Evolutionary conservation across 495 filamentous ascomycete species (phyloP).

Genomic region (Xylaria castorea): DNA sequence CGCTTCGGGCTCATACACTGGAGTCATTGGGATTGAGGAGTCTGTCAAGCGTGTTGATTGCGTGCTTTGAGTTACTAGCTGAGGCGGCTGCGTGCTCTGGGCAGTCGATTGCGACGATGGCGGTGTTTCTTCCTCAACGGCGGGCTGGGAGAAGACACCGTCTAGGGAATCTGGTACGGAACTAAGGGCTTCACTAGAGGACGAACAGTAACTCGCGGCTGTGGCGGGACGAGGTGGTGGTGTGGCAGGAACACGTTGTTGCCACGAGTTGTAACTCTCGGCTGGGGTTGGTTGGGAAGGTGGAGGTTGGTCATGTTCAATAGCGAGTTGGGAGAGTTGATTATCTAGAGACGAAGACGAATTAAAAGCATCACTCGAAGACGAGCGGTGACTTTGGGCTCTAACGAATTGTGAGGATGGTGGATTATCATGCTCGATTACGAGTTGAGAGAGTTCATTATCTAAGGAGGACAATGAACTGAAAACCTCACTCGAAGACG

Average conservation of each 20-base stretch:
- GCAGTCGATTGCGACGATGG: constrained; percentile 8
- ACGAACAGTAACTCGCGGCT: constrained; percentile 7
- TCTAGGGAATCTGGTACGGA: constrained; percentile 5
- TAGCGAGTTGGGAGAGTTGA: constrained; percentile 9
- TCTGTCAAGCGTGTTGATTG: constrained; percentile 18
- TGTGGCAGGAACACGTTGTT: not conserved
- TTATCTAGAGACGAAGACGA: constrained; percentile 20
- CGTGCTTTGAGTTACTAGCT: not conserved
- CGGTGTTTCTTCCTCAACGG: constrained; percentile 11
- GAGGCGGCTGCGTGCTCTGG: not conserved
- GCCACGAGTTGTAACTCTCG: not conserved
- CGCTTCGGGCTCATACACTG: constrained; percentile 8
- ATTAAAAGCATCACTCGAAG: constrained; percentile 10
- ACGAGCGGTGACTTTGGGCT: constrained; percentile 1
- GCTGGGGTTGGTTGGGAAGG: not conserved
- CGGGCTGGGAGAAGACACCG: not conserved
- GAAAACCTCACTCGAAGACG: constrained; percentile 16
- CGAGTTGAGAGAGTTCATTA: constrained; percentile 13
- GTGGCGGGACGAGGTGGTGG: constrained; percentile 8
- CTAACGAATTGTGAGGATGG: not conserved
- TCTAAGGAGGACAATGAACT: constrained; percentile 20
- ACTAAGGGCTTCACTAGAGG: constrained; percentile 13
- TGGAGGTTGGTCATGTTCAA: not conserved
- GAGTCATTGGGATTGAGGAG: not conserved
- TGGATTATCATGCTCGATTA: not conserved